A percentile compares a stretch with the other conserved stretches of the same genome.
Evolutionary conservation across 129 eudicot species (phyloP).

Genomic region (sunflower (Helianthus annuus)): DNA sequence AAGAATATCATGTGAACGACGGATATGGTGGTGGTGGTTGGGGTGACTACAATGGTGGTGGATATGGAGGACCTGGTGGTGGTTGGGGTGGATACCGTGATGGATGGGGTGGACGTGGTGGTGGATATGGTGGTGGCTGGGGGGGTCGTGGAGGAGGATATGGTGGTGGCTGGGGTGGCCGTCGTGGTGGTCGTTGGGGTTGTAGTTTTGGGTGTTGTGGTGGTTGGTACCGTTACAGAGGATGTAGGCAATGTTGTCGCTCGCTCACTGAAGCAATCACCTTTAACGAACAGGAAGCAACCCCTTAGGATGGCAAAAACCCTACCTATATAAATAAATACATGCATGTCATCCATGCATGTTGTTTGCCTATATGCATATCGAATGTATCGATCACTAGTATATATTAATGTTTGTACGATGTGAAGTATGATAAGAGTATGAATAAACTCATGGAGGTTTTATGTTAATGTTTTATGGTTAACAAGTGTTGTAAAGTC

Average conservation of each 20-base stretch:
- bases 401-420: constrained; percentile 28
- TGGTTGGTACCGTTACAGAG: constrained; percentile 24
- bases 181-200: constrained; percentile 26
- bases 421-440: neutral
- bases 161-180: constrained; percentile 23
- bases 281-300: constrained; percentile 31
- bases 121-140: constrained; percentile 16
- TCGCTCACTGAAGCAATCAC: constrained; percentile 33
- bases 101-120: constrained; percentile 20
- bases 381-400: neutral
- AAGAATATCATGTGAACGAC: constrained; percentile 25
- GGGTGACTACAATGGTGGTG: neutral
- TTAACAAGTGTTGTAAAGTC: too few species aligned
- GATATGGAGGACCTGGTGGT: constrained; percentile 6
- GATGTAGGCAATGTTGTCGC: constrained; percentile 26
- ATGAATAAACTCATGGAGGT: constrained; percentile 9
- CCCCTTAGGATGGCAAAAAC: constrained; percentile 20
- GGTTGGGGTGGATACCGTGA: neutral
- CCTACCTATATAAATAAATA: neutral
- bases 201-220: constrained; percentile 45
- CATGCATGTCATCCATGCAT: constrained; percentile 21
- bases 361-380: constrained; percentile 18
- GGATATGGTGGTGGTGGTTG: constrained; percentile 32
- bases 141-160: constrained; percentile 23
- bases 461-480: constrained; percentile 11